Conservation (phyloP, 495 filamentous ascomycete genomes). For the Trichoderma gamsii region DNA sequence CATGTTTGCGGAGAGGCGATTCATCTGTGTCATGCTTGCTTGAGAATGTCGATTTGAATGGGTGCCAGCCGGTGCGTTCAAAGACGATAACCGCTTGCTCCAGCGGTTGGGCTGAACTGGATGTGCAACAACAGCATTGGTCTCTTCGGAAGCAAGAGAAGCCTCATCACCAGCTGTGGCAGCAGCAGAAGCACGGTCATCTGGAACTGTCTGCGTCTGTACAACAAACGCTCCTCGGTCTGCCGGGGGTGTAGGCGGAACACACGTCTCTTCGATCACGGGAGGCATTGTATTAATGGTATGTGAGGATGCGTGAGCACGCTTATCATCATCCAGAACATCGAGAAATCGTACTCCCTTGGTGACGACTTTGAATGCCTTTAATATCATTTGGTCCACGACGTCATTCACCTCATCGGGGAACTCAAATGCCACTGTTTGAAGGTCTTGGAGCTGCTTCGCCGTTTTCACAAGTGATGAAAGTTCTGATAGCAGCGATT, state of each 20-base stretch:
- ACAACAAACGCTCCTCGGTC: conserved; percentile 45
- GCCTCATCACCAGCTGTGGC: conserved; percentile 1
- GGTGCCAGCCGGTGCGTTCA: conserved; percentile 31
- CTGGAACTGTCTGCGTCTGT: conserved; percentile 23
- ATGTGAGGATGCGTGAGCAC: conserved; percentile 39
- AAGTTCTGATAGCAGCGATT: conserved; percentile 80
- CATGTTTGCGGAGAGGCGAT: conserved; percentile 44
- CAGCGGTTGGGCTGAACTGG: conserved; percentile 17
- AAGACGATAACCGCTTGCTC: conserved; percentile 40
- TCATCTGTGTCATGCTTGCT: conserved; percentile 24
- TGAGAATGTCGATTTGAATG: conserved; percentile 36
- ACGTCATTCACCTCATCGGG: conserved; percentile 64
- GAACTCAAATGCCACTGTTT: conserved; percentile 32
- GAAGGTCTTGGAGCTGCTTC: conserved; percentile 69
- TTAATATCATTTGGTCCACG: conserved; percentile 85
- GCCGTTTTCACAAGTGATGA: conserved; percentile 82
- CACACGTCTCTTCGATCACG: conserved; percentile 53
- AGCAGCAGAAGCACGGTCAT: conserved; percentile 31
- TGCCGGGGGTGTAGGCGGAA: conserved; percentile 68
- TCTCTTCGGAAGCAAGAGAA: not conserved
- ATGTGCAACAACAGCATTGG: not conserved
- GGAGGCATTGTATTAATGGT: conserved; percentile 50
- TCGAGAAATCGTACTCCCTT: conserved; percentile 91
- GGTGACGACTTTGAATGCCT: conserved; percentile 89
- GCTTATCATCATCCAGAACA: conserved; percentile 67